Conservation (phyloP, 805 yeast genomes). For the Saturnispora silvae region DNA sequence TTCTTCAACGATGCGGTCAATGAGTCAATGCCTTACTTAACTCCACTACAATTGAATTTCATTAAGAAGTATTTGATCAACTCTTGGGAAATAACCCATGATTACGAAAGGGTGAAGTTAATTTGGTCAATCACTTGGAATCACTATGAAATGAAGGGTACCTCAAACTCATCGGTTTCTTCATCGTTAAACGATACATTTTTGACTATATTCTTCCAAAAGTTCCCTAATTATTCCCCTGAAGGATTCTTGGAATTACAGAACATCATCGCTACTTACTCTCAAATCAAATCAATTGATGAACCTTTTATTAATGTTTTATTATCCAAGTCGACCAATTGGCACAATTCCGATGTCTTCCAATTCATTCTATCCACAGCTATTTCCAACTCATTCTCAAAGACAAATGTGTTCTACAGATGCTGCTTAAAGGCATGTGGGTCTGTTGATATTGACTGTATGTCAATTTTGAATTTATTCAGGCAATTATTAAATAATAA, state of each 20-base stretch:
- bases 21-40: slow-evolving; percentile 61
- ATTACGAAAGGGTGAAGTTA: slow-evolving; percentile 46
- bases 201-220: slow-evolving; percentile 55
- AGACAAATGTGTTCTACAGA: slow-evolving; percentile 63
- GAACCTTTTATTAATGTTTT: slow-evolving; percentile 77
- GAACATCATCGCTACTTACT: slow-evolving; percentile 44
- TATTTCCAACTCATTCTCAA: slow-evolving; percentile 42
- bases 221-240: slow-evolving; percentile 38
- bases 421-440: slow-evolving; percentile 66
- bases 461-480: slow-evolving; percentile 37
- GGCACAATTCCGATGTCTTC: slow-evolving; percentile 59
- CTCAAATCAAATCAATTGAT: slow-evolving; percentile 49
- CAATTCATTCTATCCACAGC: slow-evolving; percentile 55
- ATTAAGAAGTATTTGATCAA: slow-evolving; percentile 55
- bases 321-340: slow-evolving; percentile 51
- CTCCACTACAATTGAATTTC: slow-evolving; percentile 63
- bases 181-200: slow-evolving; percentile 62
- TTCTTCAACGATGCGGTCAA: slow-evolving; percentile 66
- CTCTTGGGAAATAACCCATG: slow-evolving; percentile 44
- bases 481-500: slow-evolving; percentile 32
- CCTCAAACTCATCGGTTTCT: slow-evolving; percentile 57
- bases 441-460: slow-evolving; percentile 41
- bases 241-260: slow-evolving; percentile 50
- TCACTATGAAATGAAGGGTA: slow-evolving; percentile 40
- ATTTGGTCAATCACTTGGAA: slow-evolving; percentile 55